Evolutionary conservation across 345 rosid genomes (phyloP).

Genomic region (Trapa bicornis): DNA sequence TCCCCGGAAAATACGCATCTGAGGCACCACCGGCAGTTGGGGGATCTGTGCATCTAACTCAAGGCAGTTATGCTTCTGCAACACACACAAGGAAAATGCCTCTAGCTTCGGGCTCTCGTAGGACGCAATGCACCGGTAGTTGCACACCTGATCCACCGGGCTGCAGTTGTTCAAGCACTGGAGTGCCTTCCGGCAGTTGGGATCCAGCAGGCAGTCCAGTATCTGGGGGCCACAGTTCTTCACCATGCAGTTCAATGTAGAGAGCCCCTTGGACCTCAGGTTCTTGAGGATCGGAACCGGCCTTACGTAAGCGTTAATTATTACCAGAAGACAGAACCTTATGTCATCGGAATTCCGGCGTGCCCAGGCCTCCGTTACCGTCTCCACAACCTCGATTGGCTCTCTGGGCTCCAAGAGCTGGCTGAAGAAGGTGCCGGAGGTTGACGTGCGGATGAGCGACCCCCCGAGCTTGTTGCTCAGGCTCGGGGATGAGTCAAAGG

Average conservation of each 20-base stretch:
- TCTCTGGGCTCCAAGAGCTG: slow-evolving; percentile 23
- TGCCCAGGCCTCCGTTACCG: slow-evolving; percentile 74
- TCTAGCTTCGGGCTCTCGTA: slow-evolving; percentile 79
- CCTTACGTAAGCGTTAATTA: slow-evolving; percentile 73
- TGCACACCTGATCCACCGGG: slow-evolving; percentile 91
- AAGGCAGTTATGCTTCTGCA: slow-evolving; percentile 79
- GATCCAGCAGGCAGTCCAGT: slow-evolving; percentile 71
- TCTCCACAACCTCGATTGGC: slow-evolving; percentile 37
- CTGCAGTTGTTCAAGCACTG: slow-evolving; percentile 84
- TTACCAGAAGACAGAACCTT: slow-evolving; percentile 66
- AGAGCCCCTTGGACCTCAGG: slow-evolving; percentile 79
- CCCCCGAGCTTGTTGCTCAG: slow-evolving; percentile 59
- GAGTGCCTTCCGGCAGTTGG: slow-evolving; percentile 78
- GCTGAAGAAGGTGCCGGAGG: slow-evolving; percentile 19
- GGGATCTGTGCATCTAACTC: slow-evolving; percentile 73
- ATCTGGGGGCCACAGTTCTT: slow-evolving; percentile 80
- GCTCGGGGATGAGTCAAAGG: slow-evolving; percentile 45
- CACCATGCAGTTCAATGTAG: slow-evolving; percentile 76
- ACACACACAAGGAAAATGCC: slow-evolving; percentile 77
- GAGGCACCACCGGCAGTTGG: slow-evolving; percentile 50
- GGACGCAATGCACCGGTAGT: slow-evolving; percentile 82
- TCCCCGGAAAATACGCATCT: slow-evolving; percentile 56
- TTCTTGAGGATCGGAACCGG: slow-evolving; percentile 69
- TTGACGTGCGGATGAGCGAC: slow-evolving; percentile 21
- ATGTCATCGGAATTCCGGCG: slow-evolving; percentile 80